These are phyloP conservation scores for Ustulina deusta DNA, from an alignment of 2,329 filamentous ascomycete genomes.

Conservation along the genomic window DNA sequence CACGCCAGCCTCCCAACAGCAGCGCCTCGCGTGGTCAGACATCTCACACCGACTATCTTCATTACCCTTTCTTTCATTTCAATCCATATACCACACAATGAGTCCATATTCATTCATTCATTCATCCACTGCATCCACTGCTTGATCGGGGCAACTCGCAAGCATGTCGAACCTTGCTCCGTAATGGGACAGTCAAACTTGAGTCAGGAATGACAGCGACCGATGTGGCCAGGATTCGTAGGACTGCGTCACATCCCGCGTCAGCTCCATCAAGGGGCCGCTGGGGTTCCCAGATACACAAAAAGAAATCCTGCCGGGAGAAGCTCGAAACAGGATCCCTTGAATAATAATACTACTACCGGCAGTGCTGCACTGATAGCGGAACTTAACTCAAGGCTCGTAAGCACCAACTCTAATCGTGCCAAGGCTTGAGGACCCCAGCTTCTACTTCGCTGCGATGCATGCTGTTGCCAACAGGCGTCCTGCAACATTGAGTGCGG, in stretches of 20 bases:
- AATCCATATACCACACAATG: neutral
- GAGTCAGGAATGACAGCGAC: constrained; percentile 18
- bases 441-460: constrained; percentile 1
- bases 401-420: constrained; percentile 13
- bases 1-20: constrained; percentile 12
- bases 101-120: neutral
- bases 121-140: neutral
- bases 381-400: constrained; percentile 8
- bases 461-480: constrained; percentile 7
- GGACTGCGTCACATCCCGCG: constrained; percentile 29
- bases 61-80: neutral
- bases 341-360: neutral
- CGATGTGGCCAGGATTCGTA: constrained; percentile 12
- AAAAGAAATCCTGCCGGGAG: neutral
- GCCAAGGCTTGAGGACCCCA: constrained; percentile 22
- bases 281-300: constrained; percentile 7
- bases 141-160: neutral
- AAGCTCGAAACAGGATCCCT: constrained; percentile 5
- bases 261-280: constrained; percentile 28
- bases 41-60: constrained; percentile 33
- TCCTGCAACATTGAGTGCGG: neutral
- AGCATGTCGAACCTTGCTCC: neutral
- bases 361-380: neutral
- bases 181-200: constrained; percentile 14
- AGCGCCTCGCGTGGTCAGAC: constrained; percentile 7